Evolutionary conservation across 2,329 filamentous ascomycete species (phyloP).

Genomic region (Colletotrichum liaoningense): DNA sequence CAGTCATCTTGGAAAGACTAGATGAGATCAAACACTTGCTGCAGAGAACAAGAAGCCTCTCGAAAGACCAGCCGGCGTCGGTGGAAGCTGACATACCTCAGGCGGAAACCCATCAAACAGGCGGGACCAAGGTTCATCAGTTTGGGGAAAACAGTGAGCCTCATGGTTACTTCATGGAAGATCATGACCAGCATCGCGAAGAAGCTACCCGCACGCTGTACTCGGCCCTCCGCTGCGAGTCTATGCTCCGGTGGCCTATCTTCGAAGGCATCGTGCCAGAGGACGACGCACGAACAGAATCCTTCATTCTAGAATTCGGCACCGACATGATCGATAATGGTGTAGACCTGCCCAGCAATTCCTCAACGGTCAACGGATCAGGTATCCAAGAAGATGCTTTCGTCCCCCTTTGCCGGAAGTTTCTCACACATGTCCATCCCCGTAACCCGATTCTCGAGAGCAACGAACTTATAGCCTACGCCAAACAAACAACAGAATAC

Average conservation of each 20-base stretch:
- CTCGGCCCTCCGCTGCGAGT: slow-evolving; percentile 25
- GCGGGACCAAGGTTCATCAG: background rate
- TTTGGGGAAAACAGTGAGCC: background rate
- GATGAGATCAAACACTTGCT: slow-evolving; percentile 25
- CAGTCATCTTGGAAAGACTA: background rate
- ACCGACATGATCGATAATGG: background rate
- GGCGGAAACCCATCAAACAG: background rate
- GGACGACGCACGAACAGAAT: slow-evolving; percentile 26
- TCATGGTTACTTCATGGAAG: too few species aligned
- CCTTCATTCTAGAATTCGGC: slow-evolving; percentile 17
- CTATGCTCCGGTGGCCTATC: slow-evolving; percentile 32
- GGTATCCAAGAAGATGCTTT: slow-evolving; percentile 25
- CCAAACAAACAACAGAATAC: slow-evolving; percentile 20
- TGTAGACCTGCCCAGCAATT: background rate
- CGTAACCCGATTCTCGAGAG: slow-evolving; percentile 41
- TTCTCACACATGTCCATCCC: slow-evolving; percentile 38
- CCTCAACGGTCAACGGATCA: background rate
- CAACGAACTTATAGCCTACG: slow-evolving; percentile 35
- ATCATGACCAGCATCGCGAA: too few species aligned
- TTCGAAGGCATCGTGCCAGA: slow-evolving; percentile 20
- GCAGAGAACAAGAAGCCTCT: background rate
- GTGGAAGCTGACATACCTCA: too few species aligned
- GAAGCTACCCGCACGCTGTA: background rate
- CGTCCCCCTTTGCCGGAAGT: slow-evolving; percentile 32
- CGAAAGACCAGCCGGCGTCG: background rate